Percentiles rank a stretch among this genome's conserved stretches.
Evolutionary conservation across 163 green algal genomes (phyloP).

Genomic region (Chlamydomonas reinhardtii): DNA sequence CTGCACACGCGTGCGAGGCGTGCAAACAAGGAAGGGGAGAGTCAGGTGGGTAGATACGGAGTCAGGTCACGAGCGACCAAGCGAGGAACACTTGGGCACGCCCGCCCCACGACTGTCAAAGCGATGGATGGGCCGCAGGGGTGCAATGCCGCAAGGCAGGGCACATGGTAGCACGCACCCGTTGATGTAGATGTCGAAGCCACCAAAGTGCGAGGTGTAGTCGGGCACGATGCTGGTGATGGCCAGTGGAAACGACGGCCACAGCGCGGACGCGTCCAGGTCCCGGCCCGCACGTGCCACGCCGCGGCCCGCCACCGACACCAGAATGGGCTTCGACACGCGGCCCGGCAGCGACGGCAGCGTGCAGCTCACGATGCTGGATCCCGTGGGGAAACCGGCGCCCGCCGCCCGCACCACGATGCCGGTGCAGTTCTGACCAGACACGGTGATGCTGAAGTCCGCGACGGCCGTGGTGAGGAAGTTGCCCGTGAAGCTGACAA

Average conservation of each 20-base stretch:
- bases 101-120: no score
- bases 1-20: neutral
- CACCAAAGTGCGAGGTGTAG: neutral
- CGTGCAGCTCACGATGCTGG: neutral
- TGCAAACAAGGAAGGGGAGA: neutral
- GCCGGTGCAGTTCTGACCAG: neutral
- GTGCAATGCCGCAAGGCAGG: neutral
- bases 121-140: neutral
- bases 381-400: no score
- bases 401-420: neutral
- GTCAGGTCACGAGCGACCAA: no score
- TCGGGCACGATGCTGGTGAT: neutral
- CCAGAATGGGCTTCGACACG: neutral
- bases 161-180: neutral
- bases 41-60: neutral
- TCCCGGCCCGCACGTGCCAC: neutral
- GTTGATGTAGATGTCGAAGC: neutral
- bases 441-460: constrained; percentile 8
- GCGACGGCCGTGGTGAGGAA: neutral
- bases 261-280: neutral
- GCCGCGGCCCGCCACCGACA: neutral
- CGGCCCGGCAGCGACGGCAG: neutral
- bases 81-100: no score
- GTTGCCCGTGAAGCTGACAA: neutral
- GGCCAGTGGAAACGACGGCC: neutral